Conservation (phyloP, 2,329 filamentous ascomycete species). For the Xylariomycetidae sp. region DNA sequence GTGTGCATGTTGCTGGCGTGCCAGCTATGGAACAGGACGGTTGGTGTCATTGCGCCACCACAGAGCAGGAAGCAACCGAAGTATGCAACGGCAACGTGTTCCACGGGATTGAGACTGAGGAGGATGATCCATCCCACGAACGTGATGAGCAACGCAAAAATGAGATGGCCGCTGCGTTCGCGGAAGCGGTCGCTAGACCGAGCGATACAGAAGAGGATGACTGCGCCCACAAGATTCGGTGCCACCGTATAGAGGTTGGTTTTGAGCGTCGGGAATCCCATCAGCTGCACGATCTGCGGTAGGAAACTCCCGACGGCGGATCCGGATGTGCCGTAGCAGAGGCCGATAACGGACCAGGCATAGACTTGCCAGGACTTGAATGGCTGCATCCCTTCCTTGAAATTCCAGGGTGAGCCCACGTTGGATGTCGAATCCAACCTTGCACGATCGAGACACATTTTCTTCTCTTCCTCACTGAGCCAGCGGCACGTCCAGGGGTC, state of each 20-base stretch:
- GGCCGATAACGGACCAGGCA: conserved; percentile 35
- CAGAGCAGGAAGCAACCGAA: conserved; percentile 47
- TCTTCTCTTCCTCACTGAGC: conserved; percentile 38
- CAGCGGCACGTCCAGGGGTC: conserved; percentile 35
- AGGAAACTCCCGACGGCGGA: conserved; percentile 38
- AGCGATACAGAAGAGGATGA: conserved; percentile 39
- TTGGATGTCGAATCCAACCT: conserved; percentile 40
- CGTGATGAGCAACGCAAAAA: conserved; percentile 29
- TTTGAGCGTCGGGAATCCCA: conserved; percentile 39
- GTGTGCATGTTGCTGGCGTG: conserved; percentile 49
- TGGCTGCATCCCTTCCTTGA: conserved; percentile 35
- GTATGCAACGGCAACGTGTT: conserved; percentile 40
- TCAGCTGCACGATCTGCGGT: conserved; percentile 39
- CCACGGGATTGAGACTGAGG: conserved; percentile 35
- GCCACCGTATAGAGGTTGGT: conserved; percentile 46
- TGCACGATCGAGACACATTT: conserved; percentile 37
- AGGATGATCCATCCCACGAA: conserved; percentile 40
- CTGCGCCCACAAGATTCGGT: conserved; percentile 42
- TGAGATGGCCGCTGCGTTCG: conserved; percentile 42
- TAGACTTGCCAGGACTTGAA: conserved; percentile 39
- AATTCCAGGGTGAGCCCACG: conserved; percentile 31
- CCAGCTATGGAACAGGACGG: conserved; percentile 44
- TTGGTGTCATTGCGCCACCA: conserved; percentile 39
- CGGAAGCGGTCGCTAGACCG: conserved; percentile 39
- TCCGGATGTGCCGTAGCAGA: conserved; percentile 45